Base-by-base conservation (phyloP, 352 stramenopile genomes). In the Pythium rhizo-oryzae region DNA sequence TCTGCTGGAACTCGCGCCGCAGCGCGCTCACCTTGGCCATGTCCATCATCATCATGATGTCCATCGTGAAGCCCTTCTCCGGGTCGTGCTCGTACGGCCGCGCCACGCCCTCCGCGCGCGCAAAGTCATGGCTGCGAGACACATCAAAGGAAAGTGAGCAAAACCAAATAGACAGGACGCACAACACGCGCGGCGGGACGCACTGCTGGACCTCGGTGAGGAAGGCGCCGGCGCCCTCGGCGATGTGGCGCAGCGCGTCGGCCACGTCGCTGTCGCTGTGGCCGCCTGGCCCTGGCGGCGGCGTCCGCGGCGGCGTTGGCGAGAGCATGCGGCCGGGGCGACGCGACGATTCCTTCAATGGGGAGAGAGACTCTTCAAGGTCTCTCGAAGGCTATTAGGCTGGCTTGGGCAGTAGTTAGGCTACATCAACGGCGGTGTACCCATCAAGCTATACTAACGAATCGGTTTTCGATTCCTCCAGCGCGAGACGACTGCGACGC, bases 11-110 rank as follows among this genome's bases (percentile, higher is more conserved):
- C 75, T 96, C 90, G 41, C 81, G 79, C 41, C 86, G 84, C 59
- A 97, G 70, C n/a, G 78, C 81, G 52, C 79, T 90, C 24, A 97
- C 85, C 65, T 97, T 97, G 41, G 92, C 82, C 74, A 91, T 94
- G 73, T 96, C 85, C 77, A 96, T 89, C 75, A 93, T 91, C 87
- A 96, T 96, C 90, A 96, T 96, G 73, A 96, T 96, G 74, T 97
- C 90, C 78, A 92, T 91, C 21, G 86, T 92, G 62, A 96, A 94
- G 23, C 84, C 87, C 46, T 92, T 92, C 56, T 96, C 84, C 3
- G 83, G 85, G 43, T 93, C 85, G 52, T 87, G 71, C 49, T 91
- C 82, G 72, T 93, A 93, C 53, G 81, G 79, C 15, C 80, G 69
- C 33, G 54, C 4, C 35, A 25, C 11, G 25, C 9, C 24, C 6